A percentile compares a stretch with the other conserved stretches of the same genome.
Evolutionary conservation across 495 filamentous ascomycete genomes (phyloP).

Genomic region (Symbiotaphrina buchneri): DNA sequence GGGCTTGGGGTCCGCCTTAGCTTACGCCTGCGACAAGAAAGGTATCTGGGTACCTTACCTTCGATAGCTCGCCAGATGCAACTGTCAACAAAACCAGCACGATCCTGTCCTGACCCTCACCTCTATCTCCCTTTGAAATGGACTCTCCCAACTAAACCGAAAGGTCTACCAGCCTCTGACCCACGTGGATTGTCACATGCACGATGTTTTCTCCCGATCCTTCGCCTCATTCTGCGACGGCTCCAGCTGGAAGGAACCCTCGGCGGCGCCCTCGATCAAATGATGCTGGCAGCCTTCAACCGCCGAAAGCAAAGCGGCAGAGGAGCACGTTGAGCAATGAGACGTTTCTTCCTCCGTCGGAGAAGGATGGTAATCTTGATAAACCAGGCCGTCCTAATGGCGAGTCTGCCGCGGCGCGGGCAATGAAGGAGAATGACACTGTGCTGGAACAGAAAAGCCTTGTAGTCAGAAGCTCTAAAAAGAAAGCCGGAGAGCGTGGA

Average conservation of each 20-base stretch:
- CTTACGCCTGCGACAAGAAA: no score
- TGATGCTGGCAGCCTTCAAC: constrained; percentile 37
- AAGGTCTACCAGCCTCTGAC: no score
- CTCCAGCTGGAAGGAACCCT: constrained; percentile 26
- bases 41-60: no score
- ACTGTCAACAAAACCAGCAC: no score
- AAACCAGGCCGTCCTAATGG: constrained; percentile 5
- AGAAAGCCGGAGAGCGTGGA: constrained; percentile 21
- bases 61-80: no score
- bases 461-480: constrained; percentile 21
- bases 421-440: constrained; percentile 19
- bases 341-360: constrained; percentile 17
- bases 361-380: constrained; percentile 9
- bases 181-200: no score
- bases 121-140: no score
- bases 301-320: constrained; percentile 44
- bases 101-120: no score
- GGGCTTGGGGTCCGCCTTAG: no score
- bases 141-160: no score
- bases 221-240: constrained; percentile 18
- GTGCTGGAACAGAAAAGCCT: neutral
- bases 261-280: constrained; percentile 46
- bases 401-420: constrained; percentile 20
- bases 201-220: constrained; percentile 42
- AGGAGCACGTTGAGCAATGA: constrained; percentile 34